Percentiles rank a stretch among this genome's conserved stretches.
phyloP scores from a whole-genome alignment of 176 grass and related monocot genomes.

The Chrysopogon serrulatus region DNA sequence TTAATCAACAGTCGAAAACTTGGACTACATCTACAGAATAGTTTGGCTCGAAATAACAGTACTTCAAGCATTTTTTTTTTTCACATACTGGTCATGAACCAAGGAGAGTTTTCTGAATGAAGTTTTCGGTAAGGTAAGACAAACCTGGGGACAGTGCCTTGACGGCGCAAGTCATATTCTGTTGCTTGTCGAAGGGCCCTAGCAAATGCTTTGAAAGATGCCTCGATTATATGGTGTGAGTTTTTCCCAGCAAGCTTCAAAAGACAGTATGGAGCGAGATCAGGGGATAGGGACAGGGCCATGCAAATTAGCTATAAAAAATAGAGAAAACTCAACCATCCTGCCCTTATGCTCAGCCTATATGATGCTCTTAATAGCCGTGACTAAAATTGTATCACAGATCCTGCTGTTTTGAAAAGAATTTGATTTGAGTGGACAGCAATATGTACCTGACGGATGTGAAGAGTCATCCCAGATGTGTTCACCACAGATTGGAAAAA shows the following conservation, averaged over 20 bases:
- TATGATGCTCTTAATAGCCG: neutral
- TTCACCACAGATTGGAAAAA: slow-evolving; percentile 92
- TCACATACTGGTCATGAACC: neutral
- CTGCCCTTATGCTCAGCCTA: neutral
- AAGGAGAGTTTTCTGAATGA: neutral
- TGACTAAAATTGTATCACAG: neutral
- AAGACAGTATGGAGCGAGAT: neutral
- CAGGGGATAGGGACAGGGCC: neutral
- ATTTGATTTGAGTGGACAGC: neutral
- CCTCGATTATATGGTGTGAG: slow-evolving; percentile 87
- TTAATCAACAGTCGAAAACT: neutral
- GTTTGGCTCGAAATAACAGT: neutral
- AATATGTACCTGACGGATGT: slow-evolving; percentile 80
- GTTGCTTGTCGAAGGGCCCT: slow-evolving; percentile 93
- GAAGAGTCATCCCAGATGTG: slow-evolving; percentile 98
- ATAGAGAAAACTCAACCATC: neutral
- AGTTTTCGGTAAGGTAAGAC: neutral
- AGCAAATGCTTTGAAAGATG: slow-evolving; percentile 93
- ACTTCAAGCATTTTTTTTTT: neutral
- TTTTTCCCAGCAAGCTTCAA: slow-evolving; percentile 84
- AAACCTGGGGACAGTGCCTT: slow-evolving; percentile 80
- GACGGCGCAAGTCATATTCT: slow-evolving; percentile 77
- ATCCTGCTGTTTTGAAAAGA: neutral
- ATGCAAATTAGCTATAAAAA: neutral
- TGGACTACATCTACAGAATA: neutral